phyloP scores from a whole-genome alignment of 2,329 filamentous ascomycete genomes.

The Ophiostoma himal-ulmi region DNA sequence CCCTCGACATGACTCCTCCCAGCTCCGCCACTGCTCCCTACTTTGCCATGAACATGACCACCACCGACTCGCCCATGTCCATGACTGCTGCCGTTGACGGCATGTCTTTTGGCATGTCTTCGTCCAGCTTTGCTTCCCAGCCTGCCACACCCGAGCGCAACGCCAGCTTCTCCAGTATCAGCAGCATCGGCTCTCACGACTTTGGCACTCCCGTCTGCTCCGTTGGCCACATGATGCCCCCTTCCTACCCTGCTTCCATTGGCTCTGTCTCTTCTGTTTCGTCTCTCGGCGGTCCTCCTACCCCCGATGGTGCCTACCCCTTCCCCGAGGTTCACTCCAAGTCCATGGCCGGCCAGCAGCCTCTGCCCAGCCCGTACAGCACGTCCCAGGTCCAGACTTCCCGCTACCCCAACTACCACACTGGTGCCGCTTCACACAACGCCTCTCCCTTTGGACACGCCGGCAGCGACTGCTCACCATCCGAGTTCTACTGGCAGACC shows the following conservation, averaged over 20 bases:
- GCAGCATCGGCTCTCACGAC: slow-evolving; percentile 11
- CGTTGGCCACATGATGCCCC: slow-evolving; percentile 74
- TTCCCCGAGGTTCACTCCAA: slow-evolving; percentile 20
- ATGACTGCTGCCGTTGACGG: slow-evolving; percentile 11
- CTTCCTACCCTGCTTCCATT: slow-evolving; percentile 80
- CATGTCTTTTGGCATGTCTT: slow-evolving; percentile 13
- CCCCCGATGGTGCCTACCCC: slow-evolving; percentile 21
- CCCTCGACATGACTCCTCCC: slow-evolving; percentile 36
- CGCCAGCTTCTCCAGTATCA: slow-evolving; percentile 24
- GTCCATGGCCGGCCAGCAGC: slow-evolving; percentile 16
- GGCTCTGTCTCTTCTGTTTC: slow-evolving; percentile 39
- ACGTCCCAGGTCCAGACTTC: slow-evolving; percentile 34
- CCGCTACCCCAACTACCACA: slow-evolving; percentile 13
- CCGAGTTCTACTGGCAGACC: slow-evolving; percentile 24
- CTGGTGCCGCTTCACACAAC: not conserved
- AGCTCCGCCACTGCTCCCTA: slow-evolving; percentile 28
- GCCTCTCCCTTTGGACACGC: slow-evolving; percentile 18
- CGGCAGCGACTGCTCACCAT: slow-evolving; percentile 23
- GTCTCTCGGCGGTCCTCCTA: slow-evolving; percentile 21
- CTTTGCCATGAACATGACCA: slow-evolving; percentile 20
- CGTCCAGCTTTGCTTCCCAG: slow-evolving; percentile 15
- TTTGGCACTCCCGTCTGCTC: slow-evolving; percentile 45
- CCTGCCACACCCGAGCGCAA: slow-evolving; percentile 25
- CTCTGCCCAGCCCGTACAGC: slow-evolving; percentile 19
- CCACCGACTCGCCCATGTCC: slow-evolving; percentile 14